Conservation (phyloP, 495 filamentous ascomycete species). For the Sporormia fimetaria region DNA sequence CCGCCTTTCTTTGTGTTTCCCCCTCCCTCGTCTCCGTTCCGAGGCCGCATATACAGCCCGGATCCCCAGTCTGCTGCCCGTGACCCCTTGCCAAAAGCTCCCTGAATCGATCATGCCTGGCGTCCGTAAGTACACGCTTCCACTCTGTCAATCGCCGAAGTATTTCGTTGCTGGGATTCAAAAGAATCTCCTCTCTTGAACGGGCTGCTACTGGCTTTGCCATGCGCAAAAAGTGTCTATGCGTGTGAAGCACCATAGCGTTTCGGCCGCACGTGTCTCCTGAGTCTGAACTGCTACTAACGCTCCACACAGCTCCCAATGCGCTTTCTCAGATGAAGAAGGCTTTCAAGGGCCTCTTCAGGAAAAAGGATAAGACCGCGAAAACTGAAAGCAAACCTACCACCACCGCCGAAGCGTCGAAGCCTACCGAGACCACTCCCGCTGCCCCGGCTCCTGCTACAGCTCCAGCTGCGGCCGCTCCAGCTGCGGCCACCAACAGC, state of each 20-base stretch:
- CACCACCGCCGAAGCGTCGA: conserved; percentile 9
- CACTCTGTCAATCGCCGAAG: neutral
- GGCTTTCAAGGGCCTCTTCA: conserved; percentile 24
- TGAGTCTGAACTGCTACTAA: no score
- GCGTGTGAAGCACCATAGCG: no score
- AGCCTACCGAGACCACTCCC: conserved; percentile 12
- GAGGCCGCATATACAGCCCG: neutral
- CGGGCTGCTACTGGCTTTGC: no score
- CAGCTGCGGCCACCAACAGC: conserved; percentile 4
- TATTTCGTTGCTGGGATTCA: no score
- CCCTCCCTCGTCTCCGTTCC: neutral
- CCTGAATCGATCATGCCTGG: conserved; percentile 29
- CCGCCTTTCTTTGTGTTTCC: no score
- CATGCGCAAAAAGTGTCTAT: no score
- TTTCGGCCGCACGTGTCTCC: no score
- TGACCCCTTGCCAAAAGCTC: no score
- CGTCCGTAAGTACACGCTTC: conserved; percentile 24
- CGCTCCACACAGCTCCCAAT: conserved; percentile 19
- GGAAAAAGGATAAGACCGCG: conserved; percentile 20
- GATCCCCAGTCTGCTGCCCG: neutral
- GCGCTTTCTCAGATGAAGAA: conserved; percentile 23
- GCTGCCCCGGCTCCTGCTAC: conserved; percentile 19
- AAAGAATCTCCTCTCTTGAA: neutral
- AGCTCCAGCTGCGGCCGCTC: conserved; percentile 16
- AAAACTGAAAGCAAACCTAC: conserved; percentile 22